Evolutionary conservation across 2,329 filamentous ascomycete genomes (phyloP).

Genomic region (Beauveria sp.): DNA sequence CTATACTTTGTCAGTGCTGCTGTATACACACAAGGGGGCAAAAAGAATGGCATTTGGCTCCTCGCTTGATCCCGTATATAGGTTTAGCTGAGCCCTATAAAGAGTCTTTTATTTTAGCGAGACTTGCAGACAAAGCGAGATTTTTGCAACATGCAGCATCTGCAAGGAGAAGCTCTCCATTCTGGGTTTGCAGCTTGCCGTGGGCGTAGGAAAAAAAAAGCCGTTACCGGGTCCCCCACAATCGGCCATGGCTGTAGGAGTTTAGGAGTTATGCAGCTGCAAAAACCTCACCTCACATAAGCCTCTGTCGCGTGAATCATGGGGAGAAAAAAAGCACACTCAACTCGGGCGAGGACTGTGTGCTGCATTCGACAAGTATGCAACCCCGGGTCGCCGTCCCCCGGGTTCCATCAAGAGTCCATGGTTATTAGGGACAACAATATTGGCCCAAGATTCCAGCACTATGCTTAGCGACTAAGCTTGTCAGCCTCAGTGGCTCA

Average conservation of each 20-base stretch:
- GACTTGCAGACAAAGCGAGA: no score
- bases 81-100: not conserved
- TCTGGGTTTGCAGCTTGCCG: no score
- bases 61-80: not conserved
- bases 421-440: not conserved
- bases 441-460: not conserved
- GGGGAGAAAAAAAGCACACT: not conserved
- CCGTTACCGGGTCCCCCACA: no score
- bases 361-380: not conserved
- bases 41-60: not conserved
- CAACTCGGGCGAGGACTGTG: not conserved
- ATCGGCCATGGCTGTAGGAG: no score
- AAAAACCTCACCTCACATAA: no score
- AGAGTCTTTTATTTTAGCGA: no score
- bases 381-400: not conserved
- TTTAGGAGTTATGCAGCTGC: no score
- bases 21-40: not conserved
- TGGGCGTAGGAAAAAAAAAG: no score
- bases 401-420: not conserved
- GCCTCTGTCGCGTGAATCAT: no score
- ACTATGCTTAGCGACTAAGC: not conserved
- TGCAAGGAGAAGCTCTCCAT: no score
- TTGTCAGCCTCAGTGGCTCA: constrained; percentile 1
- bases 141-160: no score
- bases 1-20: not conserved